Percentiles rank a stretch among this genome's conserved stretches.
Evolutionary conservation across 495 filamentous ascomycete genomes (phyloP).

Genomic region (Xylaria scruposa): DNA sequence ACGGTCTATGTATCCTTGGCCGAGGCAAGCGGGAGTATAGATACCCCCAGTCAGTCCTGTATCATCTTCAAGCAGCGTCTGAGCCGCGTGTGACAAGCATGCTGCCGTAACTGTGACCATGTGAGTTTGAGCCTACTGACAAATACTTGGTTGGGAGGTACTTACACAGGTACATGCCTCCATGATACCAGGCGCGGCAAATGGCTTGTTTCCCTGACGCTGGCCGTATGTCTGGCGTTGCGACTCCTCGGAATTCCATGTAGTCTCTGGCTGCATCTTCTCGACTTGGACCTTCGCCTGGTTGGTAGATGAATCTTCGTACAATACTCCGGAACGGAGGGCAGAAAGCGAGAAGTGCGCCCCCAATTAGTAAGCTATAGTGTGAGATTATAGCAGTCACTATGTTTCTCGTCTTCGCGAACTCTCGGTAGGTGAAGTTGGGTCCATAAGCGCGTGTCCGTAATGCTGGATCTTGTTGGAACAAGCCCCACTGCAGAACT

Average conservation of each 20-base stretch:
- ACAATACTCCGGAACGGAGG: constrained; percentile 46
- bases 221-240: constrained; percentile 61
- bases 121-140: constrained; percentile 30
- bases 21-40: constrained; percentile 83
- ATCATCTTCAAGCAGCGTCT: constrained; percentile 70
- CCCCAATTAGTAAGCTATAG: constrained; percentile 56
- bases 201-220: constrained; percentile 56
- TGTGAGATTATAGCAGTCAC: constrained; percentile 65
- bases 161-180: constrained; percentile 69
- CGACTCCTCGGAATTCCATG: constrained; percentile 71
- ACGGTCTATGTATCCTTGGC: constrained; percentile 76
- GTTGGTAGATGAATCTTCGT: constrained; percentile 59
- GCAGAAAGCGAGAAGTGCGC: constrained; percentile 56
- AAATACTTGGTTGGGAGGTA: constrained; percentile 11
- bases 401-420: constrained; percentile 66
- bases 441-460: constrained; percentile 66
- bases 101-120: constrained; percentile 65
- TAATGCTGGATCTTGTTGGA: constrained; percentile 55
- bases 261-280: constrained; percentile 63
- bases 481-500: constrained; percentile 83
- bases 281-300: constrained; percentile 69
- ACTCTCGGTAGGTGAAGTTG: constrained; percentile 75
- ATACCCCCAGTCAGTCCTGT: constrained; percentile 70
- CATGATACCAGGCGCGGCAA: constrained; percentile 64
- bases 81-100: constrained; percentile 71